Percentiles rank a stretch among this genome's conserved stretches.
Evolutionary conservation across 441 rosid genomes (phyloP).

Genomic region (Kokia cookei): DNA sequence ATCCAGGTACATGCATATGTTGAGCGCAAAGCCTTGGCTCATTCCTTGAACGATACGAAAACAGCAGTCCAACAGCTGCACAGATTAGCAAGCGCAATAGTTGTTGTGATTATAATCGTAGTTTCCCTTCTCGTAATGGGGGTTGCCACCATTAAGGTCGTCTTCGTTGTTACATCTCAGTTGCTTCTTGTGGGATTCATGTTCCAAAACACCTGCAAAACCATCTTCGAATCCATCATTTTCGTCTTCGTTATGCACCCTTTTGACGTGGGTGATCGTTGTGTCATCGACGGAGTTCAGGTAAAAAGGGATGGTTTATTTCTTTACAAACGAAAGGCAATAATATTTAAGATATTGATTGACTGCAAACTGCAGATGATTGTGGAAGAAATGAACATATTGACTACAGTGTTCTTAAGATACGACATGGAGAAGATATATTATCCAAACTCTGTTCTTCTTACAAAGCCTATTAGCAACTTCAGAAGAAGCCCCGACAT

Average conservation of each 20-base stretch:
- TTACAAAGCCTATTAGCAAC: conserved; percentile 45
- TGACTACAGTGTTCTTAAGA: conserved; percentile 35
- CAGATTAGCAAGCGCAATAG: conserved; percentile 32
- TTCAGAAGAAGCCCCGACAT: conserved; percentile 48
- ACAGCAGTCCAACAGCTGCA: conserved; percentile 45
- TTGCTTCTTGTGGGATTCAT: conserved; percentile 34
- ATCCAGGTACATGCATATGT: conserved; percentile 31
- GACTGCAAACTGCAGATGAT: conserved; percentile 23
- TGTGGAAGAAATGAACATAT: conserved; percentile 51
- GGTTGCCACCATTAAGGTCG: conserved; percentile 28
- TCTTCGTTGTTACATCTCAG: conserved; percentile 33
- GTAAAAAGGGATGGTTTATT: conserved; percentile 6
- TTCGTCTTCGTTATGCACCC: conserved; percentile 49
- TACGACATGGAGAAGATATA: conserved; percentile 47
- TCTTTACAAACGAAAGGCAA: neutral
- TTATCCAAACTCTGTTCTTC: conserved; percentile 38
- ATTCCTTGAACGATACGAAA: conserved; percentile 40
- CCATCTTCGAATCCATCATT: conserved; percentile 38
- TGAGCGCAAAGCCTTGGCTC: conserved; percentile 40
- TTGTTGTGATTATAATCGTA: conserved; percentile 22
- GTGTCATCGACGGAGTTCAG: conserved; percentile 48
- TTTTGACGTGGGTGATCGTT: conserved; percentile 50
- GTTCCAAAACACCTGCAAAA: conserved; percentile 47
- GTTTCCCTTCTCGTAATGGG: conserved; percentile 39
- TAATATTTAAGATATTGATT: neutral